phyloP scores from a whole-genome alignment of 176 grass and related monocot species.

The Dactylis glomerata region DNA sequence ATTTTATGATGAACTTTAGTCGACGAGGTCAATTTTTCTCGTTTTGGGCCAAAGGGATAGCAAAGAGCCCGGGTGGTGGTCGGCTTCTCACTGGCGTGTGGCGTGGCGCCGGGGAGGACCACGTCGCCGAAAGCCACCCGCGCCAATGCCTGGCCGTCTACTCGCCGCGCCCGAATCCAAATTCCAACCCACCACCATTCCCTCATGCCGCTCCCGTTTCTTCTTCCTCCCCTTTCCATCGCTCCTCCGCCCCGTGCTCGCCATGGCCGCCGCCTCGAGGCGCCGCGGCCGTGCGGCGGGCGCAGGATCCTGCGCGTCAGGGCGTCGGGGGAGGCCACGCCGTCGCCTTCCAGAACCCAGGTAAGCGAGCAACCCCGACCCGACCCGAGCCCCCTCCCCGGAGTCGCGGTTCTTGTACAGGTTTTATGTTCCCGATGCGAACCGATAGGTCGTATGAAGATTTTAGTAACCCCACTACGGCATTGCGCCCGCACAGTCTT shows the following conservation, averaged over 20 bases:
- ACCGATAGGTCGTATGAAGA: not conserved
- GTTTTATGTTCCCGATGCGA: not conserved
- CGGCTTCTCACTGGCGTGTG: not conserved
- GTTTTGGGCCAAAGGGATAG: too few relatives aligned
- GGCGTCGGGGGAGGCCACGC: conserved; percentile 12
- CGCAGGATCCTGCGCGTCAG: not conserved
- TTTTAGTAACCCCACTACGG: not conserved
- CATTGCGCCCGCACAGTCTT: not conserved
- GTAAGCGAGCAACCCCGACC: not conserved
- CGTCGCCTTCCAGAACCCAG: conserved; percentile 33
- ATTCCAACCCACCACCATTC: not conserved
- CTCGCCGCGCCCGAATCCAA: not conserved
- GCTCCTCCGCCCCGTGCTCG: not conserved
- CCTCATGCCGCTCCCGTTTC: conserved; percentile 1
- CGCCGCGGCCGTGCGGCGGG: not conserved
- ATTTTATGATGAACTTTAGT: too few relatives aligned
- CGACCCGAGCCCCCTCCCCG: not conserved
- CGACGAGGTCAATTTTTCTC: too few relatives aligned
- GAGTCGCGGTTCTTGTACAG: too few relatives aligned
- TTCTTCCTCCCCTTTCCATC: not conserved
- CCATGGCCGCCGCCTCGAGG: not conserved
- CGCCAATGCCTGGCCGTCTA: not conserved
- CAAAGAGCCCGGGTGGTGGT: not conserved
- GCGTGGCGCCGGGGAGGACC: not conserved
- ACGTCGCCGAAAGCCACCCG: conserved; percentile 19